Evolutionary conservation across 1,139 yeast species (phyloP).

Genomic region (Lodderomyces metapsilosis): DNA sequence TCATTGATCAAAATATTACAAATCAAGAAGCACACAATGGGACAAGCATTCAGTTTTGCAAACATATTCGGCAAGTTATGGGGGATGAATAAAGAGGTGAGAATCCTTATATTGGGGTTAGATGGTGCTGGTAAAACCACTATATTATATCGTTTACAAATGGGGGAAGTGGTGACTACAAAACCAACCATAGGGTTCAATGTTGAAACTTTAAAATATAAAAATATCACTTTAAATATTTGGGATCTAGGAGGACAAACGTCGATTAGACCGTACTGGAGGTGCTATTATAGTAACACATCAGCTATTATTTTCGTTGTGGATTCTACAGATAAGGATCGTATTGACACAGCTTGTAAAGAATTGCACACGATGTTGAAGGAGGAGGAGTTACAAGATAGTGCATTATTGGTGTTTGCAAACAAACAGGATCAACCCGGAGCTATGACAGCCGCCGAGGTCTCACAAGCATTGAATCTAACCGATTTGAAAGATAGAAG

Average conservation of each 20-base stretch:
- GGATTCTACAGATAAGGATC: conserved; percentile 93
- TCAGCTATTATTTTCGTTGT: conserved; percentile 96
- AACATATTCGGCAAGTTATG: conserved; percentile 82
- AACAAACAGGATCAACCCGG: conserved; percentile 97
- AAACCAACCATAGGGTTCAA: conserved; percentile 97
- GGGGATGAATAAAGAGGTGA: conserved; percentile 87
- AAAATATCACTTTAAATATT: conserved; percentile 82
- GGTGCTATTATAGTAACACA: conserved; percentile 94
- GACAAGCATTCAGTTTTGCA: conserved; percentile 73
- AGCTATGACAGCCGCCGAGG: conserved; percentile 93
- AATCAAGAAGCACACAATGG: conserved; percentile 46
- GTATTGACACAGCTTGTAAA: conserved; percentile 82
- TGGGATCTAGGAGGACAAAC: conserved; percentile 98
- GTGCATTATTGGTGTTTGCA: conserved; percentile 92
- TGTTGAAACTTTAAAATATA: conserved; percentile 89
- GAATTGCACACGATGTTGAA: conserved; percentile 89
- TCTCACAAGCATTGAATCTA: conserved; percentile 79
- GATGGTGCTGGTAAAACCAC: conserved; percentile 99
- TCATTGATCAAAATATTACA: too few species aligned
- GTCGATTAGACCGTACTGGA: conserved; percentile 95
- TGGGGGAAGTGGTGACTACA: conserved; percentile 92
- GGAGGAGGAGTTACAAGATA: conserved; percentile 88
- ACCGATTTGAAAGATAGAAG: conserved; percentile 92
- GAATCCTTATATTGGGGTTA: conserved; percentile 86
- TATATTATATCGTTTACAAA: conserved; percentile 82